Evolutionary conservation across 768 basidiomycete species (phyloP).

Genomic region (Leccinellum rugosiceps): DNA sequence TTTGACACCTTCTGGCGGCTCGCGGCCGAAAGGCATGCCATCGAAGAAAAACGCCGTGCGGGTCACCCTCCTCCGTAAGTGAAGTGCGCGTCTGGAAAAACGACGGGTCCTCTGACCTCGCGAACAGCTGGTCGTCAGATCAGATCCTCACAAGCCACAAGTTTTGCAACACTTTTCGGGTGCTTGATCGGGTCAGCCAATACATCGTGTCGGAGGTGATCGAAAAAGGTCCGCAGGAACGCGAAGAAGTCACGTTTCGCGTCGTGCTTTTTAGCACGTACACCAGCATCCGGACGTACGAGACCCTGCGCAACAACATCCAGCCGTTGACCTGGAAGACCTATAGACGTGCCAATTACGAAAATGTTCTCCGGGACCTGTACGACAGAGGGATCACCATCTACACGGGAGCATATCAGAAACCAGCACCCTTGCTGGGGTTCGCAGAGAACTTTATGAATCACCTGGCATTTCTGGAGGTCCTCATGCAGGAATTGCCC

Average conservation of each 20-base stretch:
- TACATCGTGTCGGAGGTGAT: constrained; percentile 69
- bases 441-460: constrained; percentile 48
- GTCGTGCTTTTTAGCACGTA: constrained; percentile 69
- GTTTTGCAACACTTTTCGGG: constrained; percentile 76
- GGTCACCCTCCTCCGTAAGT: constrained; percentile 53
- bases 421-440: constrained; percentile 61
- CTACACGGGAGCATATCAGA: constrained; percentile 72
- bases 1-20: constrained; percentile 63
- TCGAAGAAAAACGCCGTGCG: constrained; percentile 52
- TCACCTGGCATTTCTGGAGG: constrained; percentile 60
- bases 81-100: neutral
- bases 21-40: constrained; percentile 54
- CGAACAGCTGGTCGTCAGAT: constrained; percentile 67
- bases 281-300: constrained; percentile 71
- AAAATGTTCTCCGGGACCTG: constrained; percentile 45
- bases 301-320: constrained; percentile 49
- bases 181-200: constrained; percentile 68
- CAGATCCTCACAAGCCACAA: constrained; percentile 48
- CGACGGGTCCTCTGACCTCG: constrained; percentile 12
- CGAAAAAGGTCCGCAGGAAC: constrained; percentile 58
- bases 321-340: constrained; percentile 59
- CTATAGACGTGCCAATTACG: constrained; percentile 54
- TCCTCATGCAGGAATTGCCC: constrained; percentile 58
- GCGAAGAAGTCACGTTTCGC: constrained; percentile 66
- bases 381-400: constrained; percentile 40